Base-by-base conservation (phyloP, 352 stramenopile genomes). In the Globisporangium heterothallicum region DNA sequence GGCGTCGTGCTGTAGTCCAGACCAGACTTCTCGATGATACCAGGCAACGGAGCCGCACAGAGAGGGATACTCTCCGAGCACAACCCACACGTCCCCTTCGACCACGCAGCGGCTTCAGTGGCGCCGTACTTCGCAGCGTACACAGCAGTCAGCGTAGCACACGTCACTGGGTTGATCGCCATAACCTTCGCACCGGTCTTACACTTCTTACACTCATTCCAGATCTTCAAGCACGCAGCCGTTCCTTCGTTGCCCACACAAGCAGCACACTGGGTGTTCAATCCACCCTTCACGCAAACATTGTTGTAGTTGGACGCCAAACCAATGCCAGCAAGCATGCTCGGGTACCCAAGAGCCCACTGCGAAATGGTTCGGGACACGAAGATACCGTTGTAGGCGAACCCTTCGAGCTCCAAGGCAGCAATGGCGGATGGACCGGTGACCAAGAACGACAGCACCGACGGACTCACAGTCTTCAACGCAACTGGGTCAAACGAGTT, bases 31-130 rank as follows among this genome's bases (percentile, higher is more conserved):
- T 85, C 73, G 30, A 75, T 65, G 43, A 70, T 64, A 25, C 77
- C 77, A 9, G 77, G 74, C 9, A 88, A 61, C 18, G 72, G 72
- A 7, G 76, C 76, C 2, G 72, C 73, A 19, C 76, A 87, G 27
- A 88, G 53, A 19, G 73, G 73, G 2, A 73, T 24, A 6, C 34
- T 42, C 34, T 53, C 44, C 4, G n/a, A 21, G 51, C 74, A 85
- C 0, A 80, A 30, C 4, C 59, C 58, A 49, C 76, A 88, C 36
- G 74, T 81, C 26, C 25, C 54, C 8, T 44, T 42, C 2, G 57
- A 57, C 38, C 75, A 78, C 24, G 43, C 56, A 24, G 41, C 45
- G 18, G 64, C 66, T 38, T 78, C 74, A 3, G 57, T 60, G 3
- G 38, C 64, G 12, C 72, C 72, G 42, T 73, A 78, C 16, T 38